Conservation (phyloP, 495 filamentous ascomycete species). For the Terfezia boudieri region DNA sequence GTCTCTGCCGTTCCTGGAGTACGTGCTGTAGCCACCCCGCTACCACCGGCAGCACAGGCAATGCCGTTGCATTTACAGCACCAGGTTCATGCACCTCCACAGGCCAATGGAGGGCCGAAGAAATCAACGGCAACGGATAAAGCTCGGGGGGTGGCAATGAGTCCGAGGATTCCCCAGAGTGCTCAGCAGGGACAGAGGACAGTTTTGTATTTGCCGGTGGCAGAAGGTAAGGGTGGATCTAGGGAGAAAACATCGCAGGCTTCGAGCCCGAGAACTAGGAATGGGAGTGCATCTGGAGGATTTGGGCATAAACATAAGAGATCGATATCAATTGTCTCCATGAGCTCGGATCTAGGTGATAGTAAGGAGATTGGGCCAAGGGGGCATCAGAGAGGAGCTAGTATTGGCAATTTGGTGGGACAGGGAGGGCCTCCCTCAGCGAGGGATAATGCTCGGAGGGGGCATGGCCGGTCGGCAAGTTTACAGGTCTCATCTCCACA, state of each 20-base stretch:
- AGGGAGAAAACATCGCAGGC: not conserved
- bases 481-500: conserved; percentile 46
- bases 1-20: conserved; percentile 26
- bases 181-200: not conserved
- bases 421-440: not conserved
- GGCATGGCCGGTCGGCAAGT: conserved; percentile 65
- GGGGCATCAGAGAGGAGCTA: conserved; percentile 12
- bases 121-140: not conserved
- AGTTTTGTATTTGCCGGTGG: not conserved
- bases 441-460: conserved; percentile 31
- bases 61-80: not conserved
- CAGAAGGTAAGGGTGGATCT: not conserved
- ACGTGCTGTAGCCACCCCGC: conserved; percentile 5
- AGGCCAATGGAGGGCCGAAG: not conserved
- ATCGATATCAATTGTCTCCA: conserved; percentile 87
- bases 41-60: not conserved
- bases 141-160: not conserved
- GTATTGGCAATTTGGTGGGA: not conserved
- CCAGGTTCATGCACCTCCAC: not conserved
- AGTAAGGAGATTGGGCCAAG: conserved; percentile 23
- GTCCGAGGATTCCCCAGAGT: not conserved
- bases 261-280: not conserved
- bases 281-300: not conserved
- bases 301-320: conserved; percentile 36
- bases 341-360: conserved; percentile 36